phyloP scores from a whole-genome alignment of 331 rosid species.

The Ulmus americana region DNA sequence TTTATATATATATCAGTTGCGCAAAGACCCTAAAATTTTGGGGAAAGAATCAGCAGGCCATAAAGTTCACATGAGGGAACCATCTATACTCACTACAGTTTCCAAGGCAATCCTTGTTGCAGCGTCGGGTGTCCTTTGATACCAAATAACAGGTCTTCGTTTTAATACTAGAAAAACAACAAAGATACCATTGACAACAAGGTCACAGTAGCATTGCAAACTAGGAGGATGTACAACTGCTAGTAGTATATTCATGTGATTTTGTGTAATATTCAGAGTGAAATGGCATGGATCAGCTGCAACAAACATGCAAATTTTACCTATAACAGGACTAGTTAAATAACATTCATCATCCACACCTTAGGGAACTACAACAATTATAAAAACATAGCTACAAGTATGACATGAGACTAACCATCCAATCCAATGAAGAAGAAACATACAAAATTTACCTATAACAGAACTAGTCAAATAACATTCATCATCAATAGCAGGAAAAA shows the following conservation, averaged over 20 bases:
- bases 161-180: slow-evolving; percentile 77
- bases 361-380: too few relatives aligned
- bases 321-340: too few relatives aligned
- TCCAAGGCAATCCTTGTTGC: slow-evolving; percentile 90
- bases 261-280: slow-evolving; percentile 65
- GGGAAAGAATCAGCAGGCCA: background rate
- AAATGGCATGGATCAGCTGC: slow-evolving; percentile 85
- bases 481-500: too few relatives aligned
- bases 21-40: background rate
- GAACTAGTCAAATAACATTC: too few relatives aligned
- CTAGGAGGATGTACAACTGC: slow-evolving; percentile 75
- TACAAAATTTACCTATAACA: too few relatives aligned
- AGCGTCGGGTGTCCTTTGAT: slow-evolving; percentile 80
- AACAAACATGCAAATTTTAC: slow-evolving; percentile 29
- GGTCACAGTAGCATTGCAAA: slow-evolving; percentile 62
- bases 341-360: too few relatives aligned
- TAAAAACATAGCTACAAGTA: too few relatives aligned
- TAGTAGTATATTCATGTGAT: slow-evolving; percentile 78
- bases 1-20: slow-evolving; percentile 1
- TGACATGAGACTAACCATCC: too few relatives aligned
- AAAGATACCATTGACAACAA: slow-evolving; percentile 77
- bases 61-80: slow-evolving; percentile 2
- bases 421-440: too few relatives aligned
- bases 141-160: slow-evolving; percentile 82
- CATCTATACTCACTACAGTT: slow-evolving; percentile 49